These are phyloP conservation scores for Trametes sanguinea DNA, from an alignment of 768 basidiomycete genomes.

Conservation along the genomic window DNA sequence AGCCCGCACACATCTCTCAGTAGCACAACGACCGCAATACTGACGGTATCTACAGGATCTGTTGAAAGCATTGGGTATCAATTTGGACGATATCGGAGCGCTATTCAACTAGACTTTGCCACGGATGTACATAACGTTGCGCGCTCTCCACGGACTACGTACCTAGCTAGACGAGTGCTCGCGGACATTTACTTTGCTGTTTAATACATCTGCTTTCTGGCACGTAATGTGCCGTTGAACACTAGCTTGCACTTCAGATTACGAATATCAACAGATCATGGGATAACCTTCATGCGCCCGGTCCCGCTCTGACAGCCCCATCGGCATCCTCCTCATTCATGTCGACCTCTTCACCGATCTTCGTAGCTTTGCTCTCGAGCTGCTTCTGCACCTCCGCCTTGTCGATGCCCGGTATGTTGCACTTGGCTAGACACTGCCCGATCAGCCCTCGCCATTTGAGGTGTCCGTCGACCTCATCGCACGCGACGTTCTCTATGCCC, in stretches of 20 bases:
- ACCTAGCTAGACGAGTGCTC: conserved; percentile 12
- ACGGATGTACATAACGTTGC: background rate
- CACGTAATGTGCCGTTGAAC: background rate
- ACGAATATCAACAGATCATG: background rate
- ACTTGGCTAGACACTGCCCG: conserved; percentile 45
- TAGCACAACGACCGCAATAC: background rate
- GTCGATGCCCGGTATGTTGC: conserved; percentile 43
- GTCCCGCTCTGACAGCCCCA: conserved; percentile 14
- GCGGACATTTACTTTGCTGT: conserved; percentile 10
- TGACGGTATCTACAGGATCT: background rate
- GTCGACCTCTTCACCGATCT: conserved; percentile 26
- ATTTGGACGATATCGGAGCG: conserved; percentile 6
- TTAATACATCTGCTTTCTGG: conserved; percentile 3
- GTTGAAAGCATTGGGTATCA: conserved; percentile 17
- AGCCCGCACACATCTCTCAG: conserved; percentile 2
- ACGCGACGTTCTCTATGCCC: conserved; percentile 55
- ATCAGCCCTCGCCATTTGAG: conserved; percentile 52
- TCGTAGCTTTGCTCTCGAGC: conserved; percentile 31
- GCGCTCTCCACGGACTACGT: conserved; percentile 12
- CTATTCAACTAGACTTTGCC: conserved; percentile 3
- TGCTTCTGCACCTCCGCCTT: conserved; percentile 40
- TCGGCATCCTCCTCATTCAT: conserved; percentile 25
- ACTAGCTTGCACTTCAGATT: background rate
- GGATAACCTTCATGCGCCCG: background rate
- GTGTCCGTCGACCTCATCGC: conserved; percentile 51